phyloP scores from a whole-genome alignment of 2,329 filamentous ascomycete genomes.

The Pseudonectria foliicola region DNA sequence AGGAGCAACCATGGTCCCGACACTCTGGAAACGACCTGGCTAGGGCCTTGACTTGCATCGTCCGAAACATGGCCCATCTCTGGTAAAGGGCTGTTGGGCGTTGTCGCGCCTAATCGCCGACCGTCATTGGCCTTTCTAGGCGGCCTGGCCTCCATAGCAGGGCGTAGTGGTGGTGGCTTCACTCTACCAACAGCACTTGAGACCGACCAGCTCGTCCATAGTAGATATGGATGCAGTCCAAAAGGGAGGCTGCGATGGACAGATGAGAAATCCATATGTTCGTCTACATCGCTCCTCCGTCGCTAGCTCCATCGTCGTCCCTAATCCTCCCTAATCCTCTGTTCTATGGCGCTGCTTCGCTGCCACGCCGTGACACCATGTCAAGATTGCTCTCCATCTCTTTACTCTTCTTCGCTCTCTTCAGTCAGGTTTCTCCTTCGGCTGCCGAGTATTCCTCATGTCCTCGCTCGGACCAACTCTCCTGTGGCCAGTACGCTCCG shows the following conservation, averaged over 20 bases:
- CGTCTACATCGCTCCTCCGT: too few relatives aligned
- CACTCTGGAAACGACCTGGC: not conserved
- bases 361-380: too few relatives aligned
- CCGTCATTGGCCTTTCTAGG: conserved; percentile 18
- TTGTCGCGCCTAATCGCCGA: conserved; percentile 19
- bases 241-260: too few relatives aligned
- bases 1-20: not conserved
- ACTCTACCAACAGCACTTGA: conserved; percentile 15
- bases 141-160: conserved; percentile 15
- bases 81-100: conserved; percentile 10
- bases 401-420: too few relatives aligned
- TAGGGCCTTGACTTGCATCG: not conserved
- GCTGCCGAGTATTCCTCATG: conserved; percentile 5
- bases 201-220: too few relatives aligned
- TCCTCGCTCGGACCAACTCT: conserved; percentile 9
- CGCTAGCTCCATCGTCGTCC: too few relatives aligned
- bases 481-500: conserved; percentile 14
- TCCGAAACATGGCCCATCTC: not conserved
- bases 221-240: too few relatives aligned
- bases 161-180: conserved; percentile 11
- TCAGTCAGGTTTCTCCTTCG: too few relatives aligned
- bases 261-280: too few relatives aligned
- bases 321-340: too few relatives aligned
- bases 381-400: too few relatives aligned
- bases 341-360: too few relatives aligned